Evolutionary conservation across 2,329 filamentous ascomycete species (phyloP).

Genomic region (Monilinia laxa): DNA sequence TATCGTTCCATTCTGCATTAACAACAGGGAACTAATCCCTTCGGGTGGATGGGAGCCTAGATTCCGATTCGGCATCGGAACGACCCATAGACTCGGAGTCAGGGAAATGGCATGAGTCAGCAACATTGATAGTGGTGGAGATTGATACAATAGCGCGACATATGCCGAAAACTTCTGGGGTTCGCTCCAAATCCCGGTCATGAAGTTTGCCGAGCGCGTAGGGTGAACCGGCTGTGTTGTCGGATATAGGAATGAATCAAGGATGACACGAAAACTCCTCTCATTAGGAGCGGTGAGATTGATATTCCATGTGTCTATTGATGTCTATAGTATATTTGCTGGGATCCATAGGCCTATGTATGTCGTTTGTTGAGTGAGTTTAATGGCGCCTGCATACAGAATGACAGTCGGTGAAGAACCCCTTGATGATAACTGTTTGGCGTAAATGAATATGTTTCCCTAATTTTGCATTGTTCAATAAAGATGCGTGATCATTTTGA

Average conservation of each 20-base stretch:
- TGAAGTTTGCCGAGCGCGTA: neutral
- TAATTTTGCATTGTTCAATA: neutral
- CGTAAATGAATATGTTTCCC: neutral
- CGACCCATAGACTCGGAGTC: neutral
- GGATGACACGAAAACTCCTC: neutral
- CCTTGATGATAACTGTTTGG: neutral
- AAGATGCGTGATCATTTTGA: neutral
- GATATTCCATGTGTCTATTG: neutral
- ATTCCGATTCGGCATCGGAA: neutral
- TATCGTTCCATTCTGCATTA: neutral
- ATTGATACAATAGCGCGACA: neutral
- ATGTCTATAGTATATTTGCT: neutral
- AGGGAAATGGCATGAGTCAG: too few relatives aligned
- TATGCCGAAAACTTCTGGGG: neutral
- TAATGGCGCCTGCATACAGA: conserved; percentile 1
- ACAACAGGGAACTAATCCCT: neutral
- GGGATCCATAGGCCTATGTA: neutral
- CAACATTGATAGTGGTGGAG: neutral
- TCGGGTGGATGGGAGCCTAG: too few relatives aligned
- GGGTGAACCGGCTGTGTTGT: too few relatives aligned
- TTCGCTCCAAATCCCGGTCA: neutral
- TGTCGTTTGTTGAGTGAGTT: neutral
- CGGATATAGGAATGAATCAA: neutral
- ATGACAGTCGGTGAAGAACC: conserved; percentile 3
- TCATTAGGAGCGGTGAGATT: conserved; percentile 5